Base-by-base conservation (phyloP, 306 rosid species). In the Mimosa bimucronata region DNA sequence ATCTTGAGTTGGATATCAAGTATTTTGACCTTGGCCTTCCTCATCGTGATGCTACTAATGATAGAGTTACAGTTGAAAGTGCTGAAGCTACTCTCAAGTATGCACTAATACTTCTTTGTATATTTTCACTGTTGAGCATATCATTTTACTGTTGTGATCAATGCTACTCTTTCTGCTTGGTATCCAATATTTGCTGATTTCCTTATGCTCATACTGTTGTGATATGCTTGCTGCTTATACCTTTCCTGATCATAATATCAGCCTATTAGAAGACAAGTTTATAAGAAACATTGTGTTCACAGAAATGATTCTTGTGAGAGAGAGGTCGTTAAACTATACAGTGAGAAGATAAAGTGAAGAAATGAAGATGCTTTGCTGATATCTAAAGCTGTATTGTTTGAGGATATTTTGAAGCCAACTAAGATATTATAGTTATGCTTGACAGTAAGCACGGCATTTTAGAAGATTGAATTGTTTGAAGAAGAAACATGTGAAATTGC, bases 61-160 rank as follows among this genome's bases (percentile, higher is more conserved):
- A 87, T 74, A 84, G 81, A 82, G 88, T 87, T 76, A 87, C 90
- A n/a, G 19, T 87, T 73, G 90, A 87, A 84, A 87, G 90, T 87
- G 88, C 88, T 26, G 88, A 87, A 84, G 90, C 90, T 60, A 84
- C 90, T 41, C 88, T 84, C 53, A 87, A 84, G 90, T 87, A 82
- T 73, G 81, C 60, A 13, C 16, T 81, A 29, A 46, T 48, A 28
- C 72, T 55, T 72, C 38, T 73, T 77, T 50, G 73, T 62, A 15
- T 50, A 31, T 77, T n/a, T 69, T 74, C 18, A 26, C 71, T 69
- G 19, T 52, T 61, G 48, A 52, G 69, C 18, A 7, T 61, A 26
- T 45, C 29, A 68, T 83, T 86, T 41, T 31, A 6, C 21, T 44
- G 58, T 74, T 68, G 30, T 68, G 45, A 48, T 28, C 21, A 23